Evolutionary conservation across 2,329 filamentous ascomycete genomes (phyloP).

Genomic region (Thelonectria olida): DNA sequence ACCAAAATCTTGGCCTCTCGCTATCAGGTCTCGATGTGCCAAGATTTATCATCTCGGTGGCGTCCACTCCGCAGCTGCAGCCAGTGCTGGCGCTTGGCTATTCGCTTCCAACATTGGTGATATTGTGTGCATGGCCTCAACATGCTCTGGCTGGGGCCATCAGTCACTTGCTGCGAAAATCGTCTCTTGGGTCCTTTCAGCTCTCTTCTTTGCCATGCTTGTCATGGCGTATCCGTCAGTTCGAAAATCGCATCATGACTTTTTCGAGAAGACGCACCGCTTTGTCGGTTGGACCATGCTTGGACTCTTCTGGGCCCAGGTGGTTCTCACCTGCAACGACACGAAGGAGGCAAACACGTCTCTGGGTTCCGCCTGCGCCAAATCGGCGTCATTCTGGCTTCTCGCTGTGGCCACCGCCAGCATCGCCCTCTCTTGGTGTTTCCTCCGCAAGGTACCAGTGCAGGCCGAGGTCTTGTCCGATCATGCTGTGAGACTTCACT

Average conservation of each 20-base stretch:
- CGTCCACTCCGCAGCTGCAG: constrained; percentile 59
- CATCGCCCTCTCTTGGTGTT: constrained; percentile 77
- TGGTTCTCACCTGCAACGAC: constrained; percentile 61
- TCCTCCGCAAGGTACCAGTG: constrained; percentile 73
- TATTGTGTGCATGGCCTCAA: constrained; percentile 29
- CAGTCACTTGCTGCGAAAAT: constrained; percentile 52
- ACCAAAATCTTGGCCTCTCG: constrained; percentile 56
- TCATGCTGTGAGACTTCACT: constrained; percentile 78
- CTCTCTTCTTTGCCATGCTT: constrained; percentile 67
- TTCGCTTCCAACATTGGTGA: constrained; percentile 49
- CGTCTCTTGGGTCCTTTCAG: constrained; percentile 67
- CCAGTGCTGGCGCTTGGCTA: constrained; percentile 59
- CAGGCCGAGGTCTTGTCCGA: constrained; percentile 73
- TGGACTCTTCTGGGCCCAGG: constrained; percentile 71
- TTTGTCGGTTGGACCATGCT: constrained; percentile 76
- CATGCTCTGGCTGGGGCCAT: constrained; percentile 30
- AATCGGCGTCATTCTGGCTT: constrained; percentile 69
- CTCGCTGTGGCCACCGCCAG: constrained; percentile 70
- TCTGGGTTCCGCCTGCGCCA: constrained; percentile 49
- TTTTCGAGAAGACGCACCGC: constrained; percentile 76
- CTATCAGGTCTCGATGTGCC: constrained; percentile 55
- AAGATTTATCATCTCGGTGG: constrained; percentile 63
- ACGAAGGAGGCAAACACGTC: constrained; percentile 44
- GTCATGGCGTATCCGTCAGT: constrained; percentile 70
- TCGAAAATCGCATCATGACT: constrained; percentile 70